Evolutionary conservation across 2,329 filamentous ascomycete genomes (phyloP).

Genomic region (Aotearoamyces nothofagi): DNA sequence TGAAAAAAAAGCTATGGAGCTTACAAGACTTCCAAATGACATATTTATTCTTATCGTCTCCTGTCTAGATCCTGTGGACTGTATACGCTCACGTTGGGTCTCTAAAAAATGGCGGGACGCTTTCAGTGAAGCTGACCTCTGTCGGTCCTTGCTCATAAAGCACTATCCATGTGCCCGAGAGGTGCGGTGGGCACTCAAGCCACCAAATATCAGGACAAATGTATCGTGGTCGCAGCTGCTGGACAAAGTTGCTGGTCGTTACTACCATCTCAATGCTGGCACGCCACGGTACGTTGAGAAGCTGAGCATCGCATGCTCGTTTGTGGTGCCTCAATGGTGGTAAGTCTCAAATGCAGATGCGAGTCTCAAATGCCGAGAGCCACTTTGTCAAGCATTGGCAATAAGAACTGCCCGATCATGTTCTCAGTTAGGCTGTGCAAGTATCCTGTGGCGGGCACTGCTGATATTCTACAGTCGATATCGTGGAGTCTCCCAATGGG

Average conservation of each 20-base stretch:
- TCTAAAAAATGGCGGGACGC: constrained; percentile 31
- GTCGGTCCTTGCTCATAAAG: constrained; percentile 29
- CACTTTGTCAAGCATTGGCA: no score
- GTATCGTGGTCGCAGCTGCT: constrained; percentile 28
- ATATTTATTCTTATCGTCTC: constrained; percentile 35
- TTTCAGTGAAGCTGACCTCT: constrained; percentile 32
- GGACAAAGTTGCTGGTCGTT: constrained; percentile 34
- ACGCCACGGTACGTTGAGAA: constrained; percentile 30
- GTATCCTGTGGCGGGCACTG: no score
- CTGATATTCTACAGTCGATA: no score
- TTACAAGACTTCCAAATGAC: constrained; percentile 33
- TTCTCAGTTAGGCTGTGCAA: no score
- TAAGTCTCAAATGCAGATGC: no score
- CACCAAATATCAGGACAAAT: constrained; percentile 1
- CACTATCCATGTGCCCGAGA: constrained; percentile 39
- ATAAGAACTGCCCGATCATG: no score
- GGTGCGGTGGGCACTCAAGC: constrained; percentile 20
- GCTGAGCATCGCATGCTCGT: constrained; percentile 24
- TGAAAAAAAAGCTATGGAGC: constrained; percentile 12
- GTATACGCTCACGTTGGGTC: constrained; percentile 26
- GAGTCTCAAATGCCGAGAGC: no score
- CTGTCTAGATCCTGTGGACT: constrained; percentile 30
- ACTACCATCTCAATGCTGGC: constrained; percentile 34
- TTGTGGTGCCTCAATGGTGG: constrained; percentile 12
- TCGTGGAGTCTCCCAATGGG: constrained; percentile 26